Conservation (phyloP, 2,329 filamentous ascomycete species). For the Arthrocladium fulminans region DNA sequence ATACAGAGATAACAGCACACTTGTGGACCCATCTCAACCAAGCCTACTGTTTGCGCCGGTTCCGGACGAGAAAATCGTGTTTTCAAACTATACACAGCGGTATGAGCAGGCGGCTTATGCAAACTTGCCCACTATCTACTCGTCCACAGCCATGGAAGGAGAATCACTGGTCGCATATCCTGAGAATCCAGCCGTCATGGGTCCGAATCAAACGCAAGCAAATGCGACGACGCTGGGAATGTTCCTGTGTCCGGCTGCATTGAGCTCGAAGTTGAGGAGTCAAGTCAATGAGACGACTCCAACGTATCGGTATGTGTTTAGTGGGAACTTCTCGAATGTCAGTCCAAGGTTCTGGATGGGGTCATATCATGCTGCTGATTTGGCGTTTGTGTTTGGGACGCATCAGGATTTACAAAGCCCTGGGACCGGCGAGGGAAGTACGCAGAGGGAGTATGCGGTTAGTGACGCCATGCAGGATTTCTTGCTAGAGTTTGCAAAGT, state of each 20-base stretch:
- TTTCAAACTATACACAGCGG: slow-evolving; percentile 24
- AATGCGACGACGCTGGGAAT: slow-evolving; percentile 8
- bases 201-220: slow-evolving; percentile 2
- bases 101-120: slow-evolving; percentile 16
- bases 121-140: slow-evolving; percentile 17
- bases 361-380: slow-evolving; percentile 35
- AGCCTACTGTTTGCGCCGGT: slow-evolving; percentile 19
- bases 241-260: slow-evolving; percentile 26
- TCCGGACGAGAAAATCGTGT: slow-evolving; percentile 25
- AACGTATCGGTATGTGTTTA: slow-evolving; percentile 35
- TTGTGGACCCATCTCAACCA: slow-evolving; percentile 7
- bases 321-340: slow-evolving; percentile 36
- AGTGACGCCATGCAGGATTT: slow-evolving; percentile 23
- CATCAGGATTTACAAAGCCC: slow-evolving; percentile 22
- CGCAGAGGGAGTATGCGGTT: slow-evolving; percentile 17
- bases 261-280: slow-evolving; percentile 25
- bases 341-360: slow-evolving; percentile 34
- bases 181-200: not conserved
- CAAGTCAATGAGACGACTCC: slow-evolving; percentile 19
- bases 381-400: slow-evolving; percentile 34
- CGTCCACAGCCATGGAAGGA: slow-evolving; percentile 17
- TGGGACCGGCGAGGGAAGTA: not conserved
- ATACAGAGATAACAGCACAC: slow-evolving; percentile 18
- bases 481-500: slow-evolving; percentile 23
- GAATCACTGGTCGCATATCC: slow-evolving; percentile 12